Conservation (phyloP, 2,329 filamentous ascomycete species). For the Fusarium globosum region DNA sequence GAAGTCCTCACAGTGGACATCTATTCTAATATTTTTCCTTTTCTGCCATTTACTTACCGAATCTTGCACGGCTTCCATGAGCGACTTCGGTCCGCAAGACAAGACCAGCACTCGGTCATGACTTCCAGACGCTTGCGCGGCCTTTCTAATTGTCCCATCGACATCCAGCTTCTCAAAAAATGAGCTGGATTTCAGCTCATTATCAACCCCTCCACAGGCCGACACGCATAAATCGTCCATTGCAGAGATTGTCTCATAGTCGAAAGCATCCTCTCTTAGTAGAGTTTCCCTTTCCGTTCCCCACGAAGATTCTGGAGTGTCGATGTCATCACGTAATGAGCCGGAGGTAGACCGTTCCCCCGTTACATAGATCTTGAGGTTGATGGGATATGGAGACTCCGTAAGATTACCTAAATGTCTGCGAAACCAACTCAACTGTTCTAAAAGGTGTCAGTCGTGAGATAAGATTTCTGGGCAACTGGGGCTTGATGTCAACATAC, state of each 20-base stretch:
- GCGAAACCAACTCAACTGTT: not conserved
- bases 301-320: fast-evolving
- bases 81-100: not conserved
- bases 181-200: not conserved
- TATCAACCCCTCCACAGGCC: fast-evolving
- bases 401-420: not conserved
- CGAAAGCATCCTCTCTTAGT: fast-evolving
- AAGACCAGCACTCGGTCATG: not conserved
- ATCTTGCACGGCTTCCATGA: not conserved
- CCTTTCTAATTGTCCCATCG: not conserved
- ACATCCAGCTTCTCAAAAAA: not conserved
- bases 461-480: fast-evolving
- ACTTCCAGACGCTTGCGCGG: fast-evolving
- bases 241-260: not conserved
- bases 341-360: not conserved
- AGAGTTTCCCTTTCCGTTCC: not conserved
- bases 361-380: not conserved
- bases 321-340: fast-evolving
- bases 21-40: not conserved
- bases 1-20: not conserved
- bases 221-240: fast-evolving
- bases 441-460: not conserved
- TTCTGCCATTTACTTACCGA: not conserved
- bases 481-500: not conserved
- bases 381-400: not conserved